phyloP scores from a whole-genome alignment of 2,329 filamentous ascomycete genomes.

The Cadophora gregata region DNA sequence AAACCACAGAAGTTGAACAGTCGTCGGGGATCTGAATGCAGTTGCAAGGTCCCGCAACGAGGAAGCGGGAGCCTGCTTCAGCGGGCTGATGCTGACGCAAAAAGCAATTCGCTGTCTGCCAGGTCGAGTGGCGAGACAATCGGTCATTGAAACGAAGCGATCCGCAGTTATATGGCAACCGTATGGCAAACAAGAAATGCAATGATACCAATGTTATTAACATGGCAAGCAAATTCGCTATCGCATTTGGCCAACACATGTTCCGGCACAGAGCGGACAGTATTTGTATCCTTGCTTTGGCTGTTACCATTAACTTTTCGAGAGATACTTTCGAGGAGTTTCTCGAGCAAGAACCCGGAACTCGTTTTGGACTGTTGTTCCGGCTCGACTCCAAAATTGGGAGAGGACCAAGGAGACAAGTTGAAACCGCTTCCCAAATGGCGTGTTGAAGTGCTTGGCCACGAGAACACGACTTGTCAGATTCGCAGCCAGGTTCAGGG shows the following conservation, averaged over 20 bases:
- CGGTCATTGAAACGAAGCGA: not conserved
- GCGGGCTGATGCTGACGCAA: not conserved
- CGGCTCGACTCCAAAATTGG: not conserved
- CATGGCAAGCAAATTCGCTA: not conserved
- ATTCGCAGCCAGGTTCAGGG: slow-evolving; percentile 5
- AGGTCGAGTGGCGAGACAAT: not conserved
- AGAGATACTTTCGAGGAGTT: not conserved
- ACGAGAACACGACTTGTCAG: not conserved
- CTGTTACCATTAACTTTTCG: not conserved
- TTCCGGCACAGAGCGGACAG: not conserved
- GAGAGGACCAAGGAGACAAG: not conserved
- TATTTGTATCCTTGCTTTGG: not conserved
- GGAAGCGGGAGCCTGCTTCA: not conserved
- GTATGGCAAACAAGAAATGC: not conserved
- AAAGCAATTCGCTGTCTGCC: not conserved
- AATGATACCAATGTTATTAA: not conserved
- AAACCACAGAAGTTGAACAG: not conserved
- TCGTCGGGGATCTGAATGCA: not conserved
- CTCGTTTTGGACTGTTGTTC: not conserved
- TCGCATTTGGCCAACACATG: not conserved
- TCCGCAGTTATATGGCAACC: not conserved
- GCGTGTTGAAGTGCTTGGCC: not conserved
- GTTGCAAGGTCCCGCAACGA: slow-evolving; percentile 13
- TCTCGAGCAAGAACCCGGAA: not conserved
- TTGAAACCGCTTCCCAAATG: not conserved